phyloP scores from a whole-genome alignment of 257 asterid species.

The Craterostigma plantagineum region DNA sequence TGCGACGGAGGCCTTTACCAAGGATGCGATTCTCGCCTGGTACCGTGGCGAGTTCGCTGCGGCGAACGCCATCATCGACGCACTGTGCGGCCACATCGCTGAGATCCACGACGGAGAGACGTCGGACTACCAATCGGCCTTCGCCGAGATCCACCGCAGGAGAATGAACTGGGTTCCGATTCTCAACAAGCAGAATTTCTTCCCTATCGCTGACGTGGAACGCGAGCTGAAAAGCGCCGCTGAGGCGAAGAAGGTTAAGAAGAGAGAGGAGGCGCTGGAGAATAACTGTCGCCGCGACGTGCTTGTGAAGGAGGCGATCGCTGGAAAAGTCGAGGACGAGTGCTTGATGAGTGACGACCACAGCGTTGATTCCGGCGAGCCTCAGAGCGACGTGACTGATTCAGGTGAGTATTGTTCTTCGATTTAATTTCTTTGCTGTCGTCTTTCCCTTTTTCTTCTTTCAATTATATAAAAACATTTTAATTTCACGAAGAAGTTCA shows the following conservation, averaged over 20 bases:
- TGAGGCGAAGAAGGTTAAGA: slow-evolving; percentile 15
- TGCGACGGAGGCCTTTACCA: slow-evolving; percentile 42
- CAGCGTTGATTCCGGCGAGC: not conserved
- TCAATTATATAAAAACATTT: too few relatives aligned
- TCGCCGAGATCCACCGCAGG: slow-evolving; percentile 35
- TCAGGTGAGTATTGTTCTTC: not conserved
- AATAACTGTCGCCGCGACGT: slow-evolving; percentile 4
- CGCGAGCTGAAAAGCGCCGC: slow-evolving; percentile 33
- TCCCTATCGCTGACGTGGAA: slow-evolving; percentile 31
- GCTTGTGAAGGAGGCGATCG: slow-evolving; percentile 1
- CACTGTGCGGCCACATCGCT: slow-evolving; percentile 60
- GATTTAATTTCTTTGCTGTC: not conserved
- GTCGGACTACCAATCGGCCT: slow-evolving; percentile 30
- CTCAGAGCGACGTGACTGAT: not conserved
- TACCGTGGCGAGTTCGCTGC: slow-evolving; percentile 94
- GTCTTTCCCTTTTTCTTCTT: not conserved
- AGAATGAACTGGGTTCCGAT: slow-evolving; percentile 60
- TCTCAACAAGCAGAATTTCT: slow-evolving; percentile 53
- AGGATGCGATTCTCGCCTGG: slow-evolving; percentile 89
- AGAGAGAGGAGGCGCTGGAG: slow-evolving; percentile 3
- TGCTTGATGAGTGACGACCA: not conserved
- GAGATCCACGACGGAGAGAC: slow-evolving; percentile 19
- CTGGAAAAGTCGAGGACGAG: slow-evolving; percentile 9
- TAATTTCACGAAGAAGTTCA: too few relatives aligned
- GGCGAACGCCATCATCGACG: slow-evolving; percentile 91